These are phyloP conservation scores for Eimeria sp. DNA, from an alignment of 169 alveolate genomes.

Conservation along the genomic window DNA sequence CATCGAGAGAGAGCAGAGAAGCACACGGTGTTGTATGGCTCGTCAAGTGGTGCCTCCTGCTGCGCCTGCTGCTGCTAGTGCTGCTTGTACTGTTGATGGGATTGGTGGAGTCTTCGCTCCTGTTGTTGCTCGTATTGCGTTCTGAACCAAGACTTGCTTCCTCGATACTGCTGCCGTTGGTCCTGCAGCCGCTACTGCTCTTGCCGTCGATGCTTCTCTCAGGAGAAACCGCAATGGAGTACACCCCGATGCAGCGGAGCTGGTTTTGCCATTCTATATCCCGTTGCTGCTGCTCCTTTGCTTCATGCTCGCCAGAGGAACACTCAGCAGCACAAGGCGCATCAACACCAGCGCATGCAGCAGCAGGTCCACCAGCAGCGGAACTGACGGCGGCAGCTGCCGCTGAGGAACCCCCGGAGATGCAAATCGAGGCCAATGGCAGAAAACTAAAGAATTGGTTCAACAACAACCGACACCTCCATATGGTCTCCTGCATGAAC, in stretches of 20 bases:
- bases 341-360: neutral
- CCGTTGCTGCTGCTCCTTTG: constrained; percentile 21
- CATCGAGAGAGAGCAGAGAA: constrained; percentile 50
- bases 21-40: constrained; percentile 47
- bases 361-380: neutral
- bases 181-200: constrained; percentile 23
- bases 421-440: constrained; percentile 42
- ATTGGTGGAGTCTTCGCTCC: constrained; percentile 11
- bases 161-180: constrained; percentile 12
- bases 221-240: neutral
- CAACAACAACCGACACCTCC: constrained; percentile 58
- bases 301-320: neutral
- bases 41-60: constrained; percentile 50
- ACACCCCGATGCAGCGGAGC: constrained; percentile 58
- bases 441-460: neutral
- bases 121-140: constrained; percentile 38
- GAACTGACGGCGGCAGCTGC: constrained; percentile 31
- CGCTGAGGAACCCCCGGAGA: constrained; percentile 32
- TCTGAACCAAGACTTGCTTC: no score
- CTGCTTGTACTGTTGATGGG: neutral
- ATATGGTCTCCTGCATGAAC: constrained; percentile 17
- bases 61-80: constrained; percentile 61
- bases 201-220: constrained; percentile 24
- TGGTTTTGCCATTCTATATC: constrained; percentile 22
- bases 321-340: neutral